Conservation (phyloP, 345 rosid species). For the Theobroma cacao region DNA sequence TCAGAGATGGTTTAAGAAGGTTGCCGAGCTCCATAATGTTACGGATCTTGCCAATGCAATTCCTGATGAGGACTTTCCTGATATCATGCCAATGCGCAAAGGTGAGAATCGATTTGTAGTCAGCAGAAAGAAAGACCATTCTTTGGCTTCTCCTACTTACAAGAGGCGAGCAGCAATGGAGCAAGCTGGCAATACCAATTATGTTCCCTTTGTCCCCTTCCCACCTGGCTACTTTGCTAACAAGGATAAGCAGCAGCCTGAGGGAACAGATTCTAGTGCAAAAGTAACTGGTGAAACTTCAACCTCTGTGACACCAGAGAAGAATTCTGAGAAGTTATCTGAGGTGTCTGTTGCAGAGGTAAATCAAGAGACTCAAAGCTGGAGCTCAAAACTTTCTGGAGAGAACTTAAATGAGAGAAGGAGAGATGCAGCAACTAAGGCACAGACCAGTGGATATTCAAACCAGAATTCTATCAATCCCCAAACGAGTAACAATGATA, state of each 20-base stretch:
- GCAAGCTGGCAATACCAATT: slow-evolving; percentile 53
- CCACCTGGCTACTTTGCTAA: slow-evolving; percentile 76
- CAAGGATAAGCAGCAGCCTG: slow-evolving; percentile 38
- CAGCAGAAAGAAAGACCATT: slow-evolving; percentile 74
- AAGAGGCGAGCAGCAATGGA: slow-evolving; percentile 56
- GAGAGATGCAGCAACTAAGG: slow-evolving; percentile 13
- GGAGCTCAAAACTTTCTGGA: slow-evolving; percentile 13
- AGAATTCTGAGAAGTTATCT: slow-evolving; percentile 16
- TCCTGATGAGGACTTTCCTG: slow-evolving; percentile 58
- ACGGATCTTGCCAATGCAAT: slow-evolving; percentile 41
- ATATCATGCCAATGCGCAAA: slow-evolving; percentile 75
- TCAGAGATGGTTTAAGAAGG: slow-evolving; percentile 68
- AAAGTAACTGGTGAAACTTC: slow-evolving; percentile 28
- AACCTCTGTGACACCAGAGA: slow-evolving; percentile 24
- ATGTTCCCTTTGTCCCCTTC: slow-evolving; percentile 81
- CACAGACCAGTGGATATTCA: slow-evolving; percentile 13
- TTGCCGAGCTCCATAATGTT: slow-evolving; percentile 56
- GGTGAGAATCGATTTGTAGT: slow-evolving; percentile 81
- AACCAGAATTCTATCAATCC: slow-evolving; percentile 23
- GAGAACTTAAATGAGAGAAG: slow-evolving; percentile 13
- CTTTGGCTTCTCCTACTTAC: slow-evolving; percentile 68
- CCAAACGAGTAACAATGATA: slow-evolving; percentile 9
- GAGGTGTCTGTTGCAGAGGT: slow-evolving; percentile 1
- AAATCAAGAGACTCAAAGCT: slow-evolving; percentile 24
- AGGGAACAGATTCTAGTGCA: slow-evolving; percentile 20